Evolutionary conservation across 225 moss, liverwort and hornwort genomes (phyloP).

Genomic region (Polytrichum formosum): DNA sequence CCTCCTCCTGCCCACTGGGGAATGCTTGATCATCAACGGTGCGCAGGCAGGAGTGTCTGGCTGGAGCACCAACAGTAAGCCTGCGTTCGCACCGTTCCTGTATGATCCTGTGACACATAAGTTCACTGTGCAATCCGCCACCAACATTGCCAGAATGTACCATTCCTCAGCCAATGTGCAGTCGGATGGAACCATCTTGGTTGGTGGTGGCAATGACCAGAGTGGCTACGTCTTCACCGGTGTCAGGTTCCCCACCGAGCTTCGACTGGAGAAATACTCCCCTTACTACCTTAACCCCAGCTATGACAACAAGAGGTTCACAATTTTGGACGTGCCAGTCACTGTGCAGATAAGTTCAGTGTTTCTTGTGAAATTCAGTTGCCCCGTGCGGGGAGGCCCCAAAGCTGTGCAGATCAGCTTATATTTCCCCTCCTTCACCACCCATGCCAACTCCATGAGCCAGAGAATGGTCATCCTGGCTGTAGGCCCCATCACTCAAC

Average conservation of each 20-base stretch:
- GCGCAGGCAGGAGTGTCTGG: slow-evolving; percentile 30
- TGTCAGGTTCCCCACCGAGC: slow-evolving; percentile 27
- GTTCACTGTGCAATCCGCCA: slow-evolving; percentile 18
- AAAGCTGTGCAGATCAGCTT: slow-evolving; percentile 29
- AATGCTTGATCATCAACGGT: slow-evolving; percentile 41
- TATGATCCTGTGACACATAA: slow-evolving; percentile 3
- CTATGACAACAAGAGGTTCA: slow-evolving; percentile 9
- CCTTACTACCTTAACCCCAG: slow-evolving; percentile 33
- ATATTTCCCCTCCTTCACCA: slow-evolving; percentile 45
- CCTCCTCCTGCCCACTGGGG: slow-evolving; percentile 33
- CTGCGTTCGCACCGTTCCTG: slow-evolving; percentile 27
- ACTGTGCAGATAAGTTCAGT: neutral
- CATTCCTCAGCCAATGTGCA: slow-evolving; percentile 42
- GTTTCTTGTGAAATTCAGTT: slow-evolving; percentile 16
- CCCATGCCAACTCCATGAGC: slow-evolving; percentile 44
- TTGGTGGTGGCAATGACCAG: slow-evolving; percentile 45
- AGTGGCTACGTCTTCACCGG: slow-evolving; percentile 23
- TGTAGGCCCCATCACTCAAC: neutral
- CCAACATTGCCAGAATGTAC: slow-evolving; percentile 33
- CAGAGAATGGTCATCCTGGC: slow-evolving; percentile 35
- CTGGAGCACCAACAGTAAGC: slow-evolving; percentile 24
- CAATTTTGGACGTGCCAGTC: slow-evolving; percentile 3
- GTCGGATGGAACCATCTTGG: slow-evolving; percentile 32
- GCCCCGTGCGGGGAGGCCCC: neutral
- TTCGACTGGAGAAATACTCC: slow-evolving; percentile 14